A percentile compares a stretch with the other conserved stretches of the same genome.
phyloP scores from a whole-genome alignment of 2,329 filamentous ascomycete species.

The Paecilomyces formosus region DNA sequence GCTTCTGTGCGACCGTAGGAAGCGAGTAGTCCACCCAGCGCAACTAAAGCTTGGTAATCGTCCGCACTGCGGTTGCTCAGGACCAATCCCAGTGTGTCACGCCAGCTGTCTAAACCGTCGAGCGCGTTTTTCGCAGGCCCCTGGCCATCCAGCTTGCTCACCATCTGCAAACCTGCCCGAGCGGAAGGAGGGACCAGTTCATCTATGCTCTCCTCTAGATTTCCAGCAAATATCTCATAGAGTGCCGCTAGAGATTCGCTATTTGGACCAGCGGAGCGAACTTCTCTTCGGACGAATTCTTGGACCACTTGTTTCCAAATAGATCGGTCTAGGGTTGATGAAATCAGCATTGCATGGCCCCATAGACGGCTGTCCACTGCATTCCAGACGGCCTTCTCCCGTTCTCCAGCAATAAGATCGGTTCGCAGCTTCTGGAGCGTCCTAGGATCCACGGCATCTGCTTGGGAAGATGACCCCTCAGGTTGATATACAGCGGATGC shows the following conservation, averaged over 20 bases:
- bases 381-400: conserved; percentile 86
- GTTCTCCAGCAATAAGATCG: conserved; percentile 68
- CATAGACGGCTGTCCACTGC: conserved; percentile 89
- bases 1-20: conserved; percentile 86
- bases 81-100: conserved; percentile 78
- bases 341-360: conserved; percentile 92
- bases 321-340: conserved; percentile 64
- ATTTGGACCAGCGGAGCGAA: conserved; percentile 70
- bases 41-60: conserved; percentile 68
- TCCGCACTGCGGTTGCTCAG: conserved; percentile 79
- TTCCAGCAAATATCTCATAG: conserved; percentile 90
- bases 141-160: conserved; percentile 61
- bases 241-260: conserved; percentile 84
- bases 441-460: conserved; percentile 63
- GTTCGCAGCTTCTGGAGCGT: conserved; percentile 66
- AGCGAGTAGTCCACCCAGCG: conserved; percentile 73
- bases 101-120: conserved; percentile 87
- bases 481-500: conserved; percentile 32
- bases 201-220: conserved; percentile 88
- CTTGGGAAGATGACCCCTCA: conserved; percentile 32
- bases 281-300: conserved; percentile 92
- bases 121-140: conserved; percentile 63
- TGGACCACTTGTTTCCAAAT: conserved; percentile 90
- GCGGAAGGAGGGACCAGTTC: conserved; percentile 91
- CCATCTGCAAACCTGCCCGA: conserved; percentile 81